Conservation (phyloP, 2,329 filamentous ascomycete species). For the Xylaria sp. region DNA sequence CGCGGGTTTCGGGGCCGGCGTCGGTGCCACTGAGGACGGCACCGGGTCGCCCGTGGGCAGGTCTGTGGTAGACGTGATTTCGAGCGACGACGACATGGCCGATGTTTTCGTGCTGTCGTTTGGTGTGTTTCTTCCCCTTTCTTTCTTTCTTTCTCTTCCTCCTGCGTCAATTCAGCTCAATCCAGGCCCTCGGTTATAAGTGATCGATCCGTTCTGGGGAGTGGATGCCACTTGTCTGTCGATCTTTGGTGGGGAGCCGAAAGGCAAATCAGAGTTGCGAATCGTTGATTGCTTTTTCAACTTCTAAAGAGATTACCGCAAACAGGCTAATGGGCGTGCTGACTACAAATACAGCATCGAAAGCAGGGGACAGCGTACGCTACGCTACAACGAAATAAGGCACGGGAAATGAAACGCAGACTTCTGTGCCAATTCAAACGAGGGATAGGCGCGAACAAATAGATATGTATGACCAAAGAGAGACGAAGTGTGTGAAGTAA, state of each 20-base stretch:
- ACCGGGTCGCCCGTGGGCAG: conserved; percentile 54
- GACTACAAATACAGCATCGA: conserved; percentile 14
- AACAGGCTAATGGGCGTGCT: conserved; percentile 18
- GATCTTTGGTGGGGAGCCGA: conserved; percentile 18
- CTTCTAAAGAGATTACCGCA: conserved; percentile 12
- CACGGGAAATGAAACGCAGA: not conserved
- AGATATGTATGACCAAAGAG: not conserved
- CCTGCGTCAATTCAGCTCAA: not conserved
- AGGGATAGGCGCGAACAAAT: conserved; percentile 1
- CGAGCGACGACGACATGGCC: conserved; percentile 40
- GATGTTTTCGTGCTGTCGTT: not conserved
- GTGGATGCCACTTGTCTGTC: conserved; percentile 8
- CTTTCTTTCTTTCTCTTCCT: not conserved
- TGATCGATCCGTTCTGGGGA: not conserved
- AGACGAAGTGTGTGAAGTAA: not conserved
- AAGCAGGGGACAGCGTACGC: not conserved
- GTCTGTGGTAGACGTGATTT: conserved; percentile 47
- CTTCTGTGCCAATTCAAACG: not conserved
- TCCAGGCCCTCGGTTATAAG: not conserved
- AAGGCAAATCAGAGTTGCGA: conserved; percentile 9
- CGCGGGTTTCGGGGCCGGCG: conserved; percentile 42
- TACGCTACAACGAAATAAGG: not conserved
- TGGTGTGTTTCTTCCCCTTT: not conserved
- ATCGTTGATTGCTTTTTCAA: not conserved
- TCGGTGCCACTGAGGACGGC: conserved; percentile 45